Percentiles rank a stretch among this genome's conserved stretches.
Evolutionary conservation across 1,284 basidiomycete genomes (phyloP).

Genomic region (Moniliella sp.): DNA sequence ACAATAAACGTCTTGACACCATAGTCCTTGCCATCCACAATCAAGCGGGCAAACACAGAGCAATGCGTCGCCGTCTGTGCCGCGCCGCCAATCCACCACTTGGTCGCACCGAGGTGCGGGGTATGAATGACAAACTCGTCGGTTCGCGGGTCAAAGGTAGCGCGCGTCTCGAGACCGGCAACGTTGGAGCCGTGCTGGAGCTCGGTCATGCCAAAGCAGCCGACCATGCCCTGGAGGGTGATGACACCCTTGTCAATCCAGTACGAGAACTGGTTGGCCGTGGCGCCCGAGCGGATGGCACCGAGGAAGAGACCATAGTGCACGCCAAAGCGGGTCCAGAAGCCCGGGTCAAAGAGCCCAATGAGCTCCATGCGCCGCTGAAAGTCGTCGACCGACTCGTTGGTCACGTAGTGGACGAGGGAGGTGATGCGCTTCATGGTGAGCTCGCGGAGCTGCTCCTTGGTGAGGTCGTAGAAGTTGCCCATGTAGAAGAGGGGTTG

Average conservation of each 20-base stretch:
- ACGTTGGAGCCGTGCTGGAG: conserved; percentile 41
- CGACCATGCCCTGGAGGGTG: conserved; percentile 40
- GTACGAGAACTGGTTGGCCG: conserved; percentile 37
- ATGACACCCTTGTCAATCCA: conserved; percentile 42
- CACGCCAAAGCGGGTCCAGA: conserved; percentile 42
- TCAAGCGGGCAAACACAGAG: conserved; percentile 42
- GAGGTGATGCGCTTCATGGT: conserved; percentile 15
- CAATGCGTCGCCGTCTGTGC: conserved; percentile 43
- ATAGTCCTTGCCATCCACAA: conserved; percentile 40
- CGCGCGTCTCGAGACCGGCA: conserved; percentile 43
- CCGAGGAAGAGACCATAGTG: conserved; percentile 41
- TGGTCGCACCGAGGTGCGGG: conserved; percentile 28
- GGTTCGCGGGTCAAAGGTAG: conserved; percentile 39
- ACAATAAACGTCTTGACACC: conserved; percentile 44
- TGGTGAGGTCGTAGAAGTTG: conserved; percentile 42
- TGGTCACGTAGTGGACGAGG: conserved; percentile 26
- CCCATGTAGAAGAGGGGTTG: conserved; percentile 40
- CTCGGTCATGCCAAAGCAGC: conserved; percentile 43
- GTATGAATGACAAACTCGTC: conserved; percentile 44
- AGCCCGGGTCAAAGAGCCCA: conserved; percentile 38
- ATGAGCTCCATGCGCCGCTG: conserved; percentile 40
- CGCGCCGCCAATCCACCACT: conserved; percentile 41
- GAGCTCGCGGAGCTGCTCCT: conserved; percentile 38
- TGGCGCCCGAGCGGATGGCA: conserved; percentile 19
- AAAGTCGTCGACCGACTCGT: conserved; percentile 35